Percentiles rank a stretch among this genome's conserved stretches.
phyloP scores from a whole-genome alignment of 805 yeast species.

The Wickerhamomyces strasburgensis region DNA sequence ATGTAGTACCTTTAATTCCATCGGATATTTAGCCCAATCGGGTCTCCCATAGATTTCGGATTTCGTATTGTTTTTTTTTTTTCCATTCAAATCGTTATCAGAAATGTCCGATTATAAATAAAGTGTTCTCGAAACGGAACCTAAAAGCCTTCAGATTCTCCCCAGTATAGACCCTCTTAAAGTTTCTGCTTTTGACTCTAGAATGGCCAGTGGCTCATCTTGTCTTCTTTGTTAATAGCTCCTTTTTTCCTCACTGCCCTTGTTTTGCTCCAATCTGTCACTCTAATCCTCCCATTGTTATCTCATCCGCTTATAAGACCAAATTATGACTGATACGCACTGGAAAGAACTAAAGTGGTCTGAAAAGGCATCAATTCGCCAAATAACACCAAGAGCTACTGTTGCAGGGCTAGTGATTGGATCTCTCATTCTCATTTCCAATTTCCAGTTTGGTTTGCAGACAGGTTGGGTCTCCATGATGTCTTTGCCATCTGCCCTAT shows the following conservation, averaged over 20 bases:
- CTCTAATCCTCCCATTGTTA: too few relatives aligned
- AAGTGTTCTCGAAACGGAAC: too few relatives aligned
- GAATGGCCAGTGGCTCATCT: too few relatives aligned
- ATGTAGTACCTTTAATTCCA: not conserved
- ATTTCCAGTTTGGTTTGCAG: slow-evolving; percentile 93
- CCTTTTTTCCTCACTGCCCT: too few relatives aligned
- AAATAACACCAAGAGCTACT: slow-evolving; percentile 69
- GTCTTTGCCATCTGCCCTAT: slow-evolving; percentile 89
- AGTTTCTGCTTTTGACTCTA: too few relatives aligned
- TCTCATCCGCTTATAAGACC: too few relatives aligned
- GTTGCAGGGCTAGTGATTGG: slow-evolving; percentile 81
- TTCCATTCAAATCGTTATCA: not conserved
- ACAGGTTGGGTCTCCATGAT: slow-evolving; percentile 99
- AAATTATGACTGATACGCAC: slow-evolving; percentile 2
- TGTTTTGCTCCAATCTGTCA: too few relatives aligned
- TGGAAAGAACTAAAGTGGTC: slow-evolving; percentile 24
- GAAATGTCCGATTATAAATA: too few relatives aligned
- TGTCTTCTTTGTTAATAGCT: too few relatives aligned
- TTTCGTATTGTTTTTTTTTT: not conserved
- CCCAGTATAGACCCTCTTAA: too few relatives aligned
- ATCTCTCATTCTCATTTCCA: slow-evolving; percentile 76
- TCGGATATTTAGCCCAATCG: not conserved
- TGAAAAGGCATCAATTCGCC: slow-evolving; percentile 49
- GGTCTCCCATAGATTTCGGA: not conserved
- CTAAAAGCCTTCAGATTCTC: too few relatives aligned